Base-by-base conservation (phyloP, 345 rosid genomes). In the Hypericum androsaemum region DNA sequence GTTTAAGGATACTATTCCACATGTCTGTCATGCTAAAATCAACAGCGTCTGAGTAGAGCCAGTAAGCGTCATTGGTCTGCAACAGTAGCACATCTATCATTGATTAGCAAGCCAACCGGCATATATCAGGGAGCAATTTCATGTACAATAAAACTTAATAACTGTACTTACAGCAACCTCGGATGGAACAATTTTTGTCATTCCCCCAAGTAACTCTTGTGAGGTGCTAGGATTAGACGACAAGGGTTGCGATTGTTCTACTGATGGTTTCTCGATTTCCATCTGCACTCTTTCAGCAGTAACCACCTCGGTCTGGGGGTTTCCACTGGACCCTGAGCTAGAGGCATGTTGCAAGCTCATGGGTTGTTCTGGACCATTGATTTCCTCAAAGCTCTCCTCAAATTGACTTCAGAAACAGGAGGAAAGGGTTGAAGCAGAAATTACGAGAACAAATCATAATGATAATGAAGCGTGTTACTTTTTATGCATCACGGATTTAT, bases 1-100 rank as follows among this genome's bases (percentile, higher is more conserved):
- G 12, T 5, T 17, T 0, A 56, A 88, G 96, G 95, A 92, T 88
- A 92, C 98, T 47, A 60, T 78, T 87, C 98, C 98, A 92, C 61
- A 81, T 75, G 70, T 92, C 95, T 2, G 98, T 83, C 69, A 92
- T 83, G 80, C 97, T 88, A 53, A 85, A 73, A 46, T 74, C 95
- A 17, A 7, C 50, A 12, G 75, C 80, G 50, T 78, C 88, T 10
- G 98, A 83, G 58, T 78, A 78, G 61, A 92, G 83, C 97, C 95
- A 92, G 71, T 92, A 92, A 74, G 83, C 96, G 6, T 80, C 66
- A 63, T 80, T 83, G 56, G 80, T 81, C 98, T 92, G 86, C 76
- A 72, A 61, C 43, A 62, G 37, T 42, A 32, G 37, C 15, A 39
- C 16, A 10, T 6, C 5, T 48, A 17, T 39, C 28, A 50, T 38